Base-by-base conservation (phyloP, 306 rosid genomes). In the Arachis stenosperma region DNA sequence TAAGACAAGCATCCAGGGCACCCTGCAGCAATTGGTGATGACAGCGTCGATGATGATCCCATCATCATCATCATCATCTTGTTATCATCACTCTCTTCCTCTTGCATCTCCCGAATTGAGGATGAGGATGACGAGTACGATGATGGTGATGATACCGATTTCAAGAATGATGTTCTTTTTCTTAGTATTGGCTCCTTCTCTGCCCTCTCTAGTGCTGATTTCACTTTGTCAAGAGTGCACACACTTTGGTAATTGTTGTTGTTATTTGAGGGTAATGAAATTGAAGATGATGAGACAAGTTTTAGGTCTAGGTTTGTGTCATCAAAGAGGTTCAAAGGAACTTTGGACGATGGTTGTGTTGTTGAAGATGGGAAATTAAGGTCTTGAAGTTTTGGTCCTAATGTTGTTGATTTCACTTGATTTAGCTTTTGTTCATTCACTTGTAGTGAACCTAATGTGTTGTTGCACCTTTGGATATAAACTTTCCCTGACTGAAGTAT, bases 1-100 rank as follows among this genome's bases (percentile, higher is more conserved):
- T 95, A 95, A 0, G 99, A 91, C 27, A 95, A 74, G 79, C 99
- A 95, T 2, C 97, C 93, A 59, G 98, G 97, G 67, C 99, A 95
- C 11, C 96, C 99, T 14, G 87, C 96, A n/a, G 98, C 98, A 66
- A 91, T 71, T 5, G 98, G 96, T 1, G 98, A 83, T 7, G 92
- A 33, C 37, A 33, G 2, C 37, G 37, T 33, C 37, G 37, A 33
- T 4, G 37, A 4, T 2, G 37, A 4, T 4, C 37, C 37, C 37
- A 33, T 4, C 37, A 33, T 33, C 37, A 33, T 1, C 37, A 33
- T 33, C 37, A 33, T 33, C 37, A 33, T 33, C 37, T 33, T 33
- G 37, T 73, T 84, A 36, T 88, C 88, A 3, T 81, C 92, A 61
- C 69, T 75, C 5, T 89, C 96, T 9, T 86, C 96, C 40, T 94